A percentile compares a stretch with the other conserved stretches of the same genome.
Evolutionary conservation across 2,329 filamentous ascomycete genomes (phyloP).

Genomic region (Diplodia scrobiculata): DNA sequence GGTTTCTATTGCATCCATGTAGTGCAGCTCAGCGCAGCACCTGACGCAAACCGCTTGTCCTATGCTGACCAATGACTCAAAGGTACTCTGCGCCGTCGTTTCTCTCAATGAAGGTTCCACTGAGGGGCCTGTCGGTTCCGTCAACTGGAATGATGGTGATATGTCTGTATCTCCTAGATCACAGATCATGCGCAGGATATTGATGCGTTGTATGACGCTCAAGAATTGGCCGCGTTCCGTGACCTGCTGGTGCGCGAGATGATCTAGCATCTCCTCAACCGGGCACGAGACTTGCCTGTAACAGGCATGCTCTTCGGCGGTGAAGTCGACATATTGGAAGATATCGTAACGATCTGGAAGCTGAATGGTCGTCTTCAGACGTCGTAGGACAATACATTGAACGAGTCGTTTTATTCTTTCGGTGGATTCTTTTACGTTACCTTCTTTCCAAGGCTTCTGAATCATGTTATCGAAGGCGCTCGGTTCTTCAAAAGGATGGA

Average conservation of each 20-base stretch:
- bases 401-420: slow-evolving; percentile 37
- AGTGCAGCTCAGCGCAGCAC: no score
- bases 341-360: slow-evolving; percentile 46
- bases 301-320: background rate
- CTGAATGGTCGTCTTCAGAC: slow-evolving; percentile 46
- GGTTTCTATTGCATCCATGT: no score
- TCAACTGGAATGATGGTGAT: no score
- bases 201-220: background rate
- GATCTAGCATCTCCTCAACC: background rate
- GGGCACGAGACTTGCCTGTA: background rate
- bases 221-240: background rate
- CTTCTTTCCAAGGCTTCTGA: background rate
- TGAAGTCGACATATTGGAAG: slow-evolving; percentile 32
- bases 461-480: background rate
- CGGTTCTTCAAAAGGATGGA: slow-evolving; percentile 44
- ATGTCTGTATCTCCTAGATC: background rate
- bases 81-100: no score
- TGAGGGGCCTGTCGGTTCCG: no score
- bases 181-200: slow-evolving; percentile 3
- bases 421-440: background rate
- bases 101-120: no score
- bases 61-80: no score
- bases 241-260: background rate
- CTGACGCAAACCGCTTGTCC: no score
- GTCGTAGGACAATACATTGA: slow-evolving; percentile 45